Evolutionary conservation across 129 eudicot species (phyloP).

Genomic region (Glebionis coronaria): DNA sequence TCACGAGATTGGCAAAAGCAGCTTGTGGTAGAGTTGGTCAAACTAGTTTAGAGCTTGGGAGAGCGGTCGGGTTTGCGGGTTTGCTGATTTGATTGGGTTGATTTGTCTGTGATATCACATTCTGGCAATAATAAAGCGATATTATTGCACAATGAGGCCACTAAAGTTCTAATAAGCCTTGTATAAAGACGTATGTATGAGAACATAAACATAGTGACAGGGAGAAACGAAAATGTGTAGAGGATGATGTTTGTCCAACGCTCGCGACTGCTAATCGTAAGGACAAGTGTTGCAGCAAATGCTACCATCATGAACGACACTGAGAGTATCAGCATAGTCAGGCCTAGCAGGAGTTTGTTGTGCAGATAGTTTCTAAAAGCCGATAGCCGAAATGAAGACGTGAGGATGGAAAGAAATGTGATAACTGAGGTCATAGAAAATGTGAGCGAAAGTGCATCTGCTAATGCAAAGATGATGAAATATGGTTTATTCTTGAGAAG

Average conservation of each 20-base stretch:
- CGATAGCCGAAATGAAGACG: conserved; percentile 23
- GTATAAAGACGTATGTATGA: too few species aligned
- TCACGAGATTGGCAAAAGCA: not conserved
- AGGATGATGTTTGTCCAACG: too few species aligned
- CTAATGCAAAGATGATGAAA: conserved; percentile 22
- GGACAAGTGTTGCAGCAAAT: not conserved
- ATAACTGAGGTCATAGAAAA: conserved; percentile 31
- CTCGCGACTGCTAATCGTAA: too few species aligned
- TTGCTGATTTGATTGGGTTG: not conserved
- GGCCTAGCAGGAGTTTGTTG: too few species aligned
- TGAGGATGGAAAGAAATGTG: conserved; percentile 29
- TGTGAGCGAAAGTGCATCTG: conserved; percentile 26
- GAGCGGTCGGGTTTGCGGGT: not conserved
- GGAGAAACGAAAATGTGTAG: too few species aligned
- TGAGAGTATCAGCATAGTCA: not conserved
- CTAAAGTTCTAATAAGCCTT: too few species aligned
- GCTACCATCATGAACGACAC: conserved; percentile 5
- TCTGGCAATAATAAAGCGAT: conserved; percentile 8
- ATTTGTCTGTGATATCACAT: not conserved
- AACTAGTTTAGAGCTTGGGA: conserved; percentile 7
- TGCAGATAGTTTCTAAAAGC: conserved; percentile 24
- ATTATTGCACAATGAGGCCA: too few species aligned
- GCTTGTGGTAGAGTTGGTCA: not conserved
- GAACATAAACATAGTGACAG: too few species aligned
- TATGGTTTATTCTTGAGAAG: conserved; percentile 9